Percentiles rank a stretch among this genome's conserved stretches.
Evolutionary conservation across 257 asterid genomes (phyloP).

Genomic region (Rubia yunnanensis): DNA sequence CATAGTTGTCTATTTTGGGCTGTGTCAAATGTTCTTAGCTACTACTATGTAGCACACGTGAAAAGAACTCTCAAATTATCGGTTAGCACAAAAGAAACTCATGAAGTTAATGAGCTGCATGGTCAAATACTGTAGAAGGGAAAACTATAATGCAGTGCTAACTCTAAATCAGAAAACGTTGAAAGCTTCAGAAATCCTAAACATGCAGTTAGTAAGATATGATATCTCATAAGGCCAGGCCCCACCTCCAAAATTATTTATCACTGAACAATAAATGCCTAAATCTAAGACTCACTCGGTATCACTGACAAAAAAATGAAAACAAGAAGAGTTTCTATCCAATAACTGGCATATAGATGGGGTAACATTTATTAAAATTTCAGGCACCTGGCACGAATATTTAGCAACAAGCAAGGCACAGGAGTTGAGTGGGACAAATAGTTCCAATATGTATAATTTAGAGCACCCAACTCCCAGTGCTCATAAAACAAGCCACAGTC

Average conservation of each 20-base stretch:
- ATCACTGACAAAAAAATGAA: neutral
- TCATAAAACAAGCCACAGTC: conserved; percentile 45
- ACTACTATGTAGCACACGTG: neutral
- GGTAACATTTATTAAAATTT: neutral
- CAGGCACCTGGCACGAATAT: neutral
- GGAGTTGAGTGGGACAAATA: conserved; percentile 10
- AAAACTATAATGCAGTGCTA: neutral
- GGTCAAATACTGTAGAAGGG: neutral
- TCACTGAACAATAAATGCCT: neutral
- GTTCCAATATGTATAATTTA: conserved; percentile 19
- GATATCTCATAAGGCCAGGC: neutral
- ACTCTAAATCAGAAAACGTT: neutral
- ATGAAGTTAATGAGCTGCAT: neutral
- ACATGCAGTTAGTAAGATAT: too few relatives aligned
- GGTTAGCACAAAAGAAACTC: neutral
- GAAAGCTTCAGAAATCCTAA: neutral
- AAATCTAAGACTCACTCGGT: neutral
- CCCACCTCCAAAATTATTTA: neutral
- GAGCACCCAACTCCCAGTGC: conserved; percentile 31
- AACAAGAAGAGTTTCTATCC: neutral
- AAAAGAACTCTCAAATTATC: neutral
- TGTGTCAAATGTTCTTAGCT: neutral
- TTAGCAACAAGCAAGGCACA: conserved; percentile 10
- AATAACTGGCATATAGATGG: neutral
- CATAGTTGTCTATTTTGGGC: neutral